Evolutionary conservation across 495 filamentous ascomycete species (phyloP).

Genomic region (Penicillium pulvis): DNA sequence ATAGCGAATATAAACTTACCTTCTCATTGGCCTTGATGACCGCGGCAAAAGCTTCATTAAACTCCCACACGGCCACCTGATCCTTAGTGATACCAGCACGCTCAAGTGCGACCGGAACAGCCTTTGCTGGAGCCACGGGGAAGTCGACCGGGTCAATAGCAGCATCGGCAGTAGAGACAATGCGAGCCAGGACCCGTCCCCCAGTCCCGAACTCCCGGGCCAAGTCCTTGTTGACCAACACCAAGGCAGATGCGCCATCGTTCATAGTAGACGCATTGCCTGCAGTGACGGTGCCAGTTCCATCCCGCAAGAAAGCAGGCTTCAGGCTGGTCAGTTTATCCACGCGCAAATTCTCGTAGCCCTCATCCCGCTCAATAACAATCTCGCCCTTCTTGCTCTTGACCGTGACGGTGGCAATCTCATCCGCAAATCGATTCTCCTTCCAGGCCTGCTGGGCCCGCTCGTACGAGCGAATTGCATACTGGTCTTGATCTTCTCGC

Average conservation of each 20-base stretch:
- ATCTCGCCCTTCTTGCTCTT: constrained; percentile 81
- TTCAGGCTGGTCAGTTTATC: constrained; percentile 86
- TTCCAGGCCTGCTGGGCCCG: constrained; percentile 91
- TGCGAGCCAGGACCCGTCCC: constrained; percentile 78
- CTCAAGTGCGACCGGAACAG: constrained; percentile 86
- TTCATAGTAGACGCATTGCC: constrained; percentile 92
- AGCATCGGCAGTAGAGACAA: constrained; percentile 86
- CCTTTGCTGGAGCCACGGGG: constrained; percentile 88
- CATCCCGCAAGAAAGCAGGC: constrained; percentile 84
- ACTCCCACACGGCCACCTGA: constrained; percentile 92
- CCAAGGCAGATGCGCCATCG: constrained; percentile 90
- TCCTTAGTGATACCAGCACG: constrained; percentile 86
- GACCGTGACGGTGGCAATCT: constrained; percentile 84
- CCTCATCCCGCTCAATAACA: constrained; percentile 79
- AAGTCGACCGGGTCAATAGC: constrained; percentile 95
- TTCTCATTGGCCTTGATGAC: constrained; percentile 95
- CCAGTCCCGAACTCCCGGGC: constrained; percentile 72
- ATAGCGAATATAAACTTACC: constrained; percentile 46
- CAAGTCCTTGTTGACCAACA: constrained; percentile 74
- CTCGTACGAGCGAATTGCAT: constrained; percentile 84
- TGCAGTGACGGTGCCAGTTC: constrained; percentile 87
- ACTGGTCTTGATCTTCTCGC: constrained; percentile 84
- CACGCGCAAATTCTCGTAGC: constrained; percentile 78
- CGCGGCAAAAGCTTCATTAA: constrained; percentile 97
- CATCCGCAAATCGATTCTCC: constrained; percentile 74